Conservation (phyloP, 768 basidiomycete genomes). For the Lyophyllum decastes region DNA sequence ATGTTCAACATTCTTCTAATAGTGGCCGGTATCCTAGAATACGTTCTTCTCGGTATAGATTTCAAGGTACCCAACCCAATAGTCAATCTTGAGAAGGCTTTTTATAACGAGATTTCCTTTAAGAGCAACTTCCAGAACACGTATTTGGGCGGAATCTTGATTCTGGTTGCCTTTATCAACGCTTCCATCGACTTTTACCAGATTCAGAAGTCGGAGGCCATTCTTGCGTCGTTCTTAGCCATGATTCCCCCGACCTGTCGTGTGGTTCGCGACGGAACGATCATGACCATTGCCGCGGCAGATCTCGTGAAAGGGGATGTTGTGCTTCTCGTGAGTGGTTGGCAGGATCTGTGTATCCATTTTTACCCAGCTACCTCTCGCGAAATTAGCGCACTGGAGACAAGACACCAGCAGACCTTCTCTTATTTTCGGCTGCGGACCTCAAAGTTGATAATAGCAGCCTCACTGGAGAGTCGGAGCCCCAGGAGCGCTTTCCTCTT, state of each 20-base stretch:
- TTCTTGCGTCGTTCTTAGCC: constrained; percentile 70
- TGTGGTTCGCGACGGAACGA: constrained; percentile 58
- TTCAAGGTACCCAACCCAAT: constrained; percentile 44
- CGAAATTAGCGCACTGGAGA: constrained; percentile 57
- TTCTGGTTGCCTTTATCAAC: constrained; percentile 67
- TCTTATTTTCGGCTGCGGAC: constrained; percentile 60
- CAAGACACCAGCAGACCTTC: constrained; percentile 70
- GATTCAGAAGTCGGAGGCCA: constrained; percentile 74
- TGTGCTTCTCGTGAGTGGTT: constrained; percentile 52
- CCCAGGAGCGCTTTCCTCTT: constrained; percentile 56
- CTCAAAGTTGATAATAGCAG: constrained; percentile 74
- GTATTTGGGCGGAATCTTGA: constrained; percentile 71
- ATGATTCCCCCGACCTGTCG: constrained; percentile 74
- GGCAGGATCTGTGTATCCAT: not conserved
- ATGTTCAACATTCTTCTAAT: constrained; percentile 72
- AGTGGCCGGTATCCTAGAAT: constrained; percentile 65
- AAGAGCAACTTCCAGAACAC: constrained; percentile 61
- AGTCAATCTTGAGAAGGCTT: not conserved
- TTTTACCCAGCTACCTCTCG: constrained; percentile 1
- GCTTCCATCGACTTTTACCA: constrained; percentile 73
- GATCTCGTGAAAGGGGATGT: constrained; percentile 68
- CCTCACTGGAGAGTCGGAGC: constrained; percentile 71
- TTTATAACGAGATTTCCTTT: constrained; percentile 14
- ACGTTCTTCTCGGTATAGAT: constrained; percentile 61
- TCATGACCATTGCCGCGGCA: constrained; percentile 57